A percentile compares a stretch with the other conserved stretches of the same genome.
Conservation (phyloP, 139 green algal species). For the Eudorina sp. region DNA sequence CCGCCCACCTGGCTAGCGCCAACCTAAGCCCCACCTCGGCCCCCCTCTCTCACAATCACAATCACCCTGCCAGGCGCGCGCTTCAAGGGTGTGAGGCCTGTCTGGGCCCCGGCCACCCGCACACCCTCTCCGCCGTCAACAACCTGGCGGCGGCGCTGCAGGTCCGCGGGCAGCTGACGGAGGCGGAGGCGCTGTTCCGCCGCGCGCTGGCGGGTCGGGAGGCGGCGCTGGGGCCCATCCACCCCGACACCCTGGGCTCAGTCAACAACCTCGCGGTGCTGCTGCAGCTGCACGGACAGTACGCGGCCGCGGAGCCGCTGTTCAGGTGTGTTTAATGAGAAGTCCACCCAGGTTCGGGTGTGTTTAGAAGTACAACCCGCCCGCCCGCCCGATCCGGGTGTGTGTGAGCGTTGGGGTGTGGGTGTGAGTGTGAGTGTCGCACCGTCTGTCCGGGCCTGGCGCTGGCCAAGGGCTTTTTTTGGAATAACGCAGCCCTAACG, state of each 20-base stretch:
- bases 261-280: slow-evolving; percentile 50
- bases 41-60: not conserved
- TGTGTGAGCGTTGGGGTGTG: too few species aligned
- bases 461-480: too few species aligned
- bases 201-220: slow-evolving; percentile 24
- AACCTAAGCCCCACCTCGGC: too few species aligned
- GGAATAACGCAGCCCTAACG: too few species aligned
- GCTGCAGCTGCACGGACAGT: slow-evolving; percentile 18
- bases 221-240: slow-evolving; percentile 10
- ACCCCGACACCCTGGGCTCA: slow-evolving; percentile 5
- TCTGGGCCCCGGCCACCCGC: not conserved
- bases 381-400: too few species aligned
- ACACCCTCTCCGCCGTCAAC: slow-evolving; percentile 12
- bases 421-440: too few species aligned
- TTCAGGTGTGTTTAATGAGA: slow-evolving; percentile 22
- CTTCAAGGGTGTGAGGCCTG: not conserved
- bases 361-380: too few species aligned
- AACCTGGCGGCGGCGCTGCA: slow-evolving; percentile 44
- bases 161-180: not conserved
- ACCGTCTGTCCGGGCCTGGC: too few species aligned
- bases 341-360: too few species aligned
- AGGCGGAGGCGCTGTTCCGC: slow-evolving; percentile 26
- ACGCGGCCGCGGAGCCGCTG: slow-evolving; percentile 29
- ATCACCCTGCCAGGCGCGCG: slow-evolving; percentile 8
- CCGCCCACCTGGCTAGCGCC: too few species aligned